Conservation (phyloP, 148 eudicot species). For the Fagopyrum homotropicum region DNA sequence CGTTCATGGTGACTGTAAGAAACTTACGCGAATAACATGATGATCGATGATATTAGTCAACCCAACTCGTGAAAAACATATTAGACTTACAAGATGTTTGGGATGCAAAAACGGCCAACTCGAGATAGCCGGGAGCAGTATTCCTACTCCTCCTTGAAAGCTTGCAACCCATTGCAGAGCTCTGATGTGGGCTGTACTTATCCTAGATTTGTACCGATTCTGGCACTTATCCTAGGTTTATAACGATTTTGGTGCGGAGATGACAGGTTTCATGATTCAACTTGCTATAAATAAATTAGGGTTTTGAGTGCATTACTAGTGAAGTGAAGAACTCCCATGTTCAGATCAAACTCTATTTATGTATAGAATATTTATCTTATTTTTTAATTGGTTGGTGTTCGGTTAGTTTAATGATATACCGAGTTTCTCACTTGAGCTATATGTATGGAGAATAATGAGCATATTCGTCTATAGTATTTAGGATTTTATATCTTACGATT, state of each 20-base stretch:
- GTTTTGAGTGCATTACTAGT: not conserved
- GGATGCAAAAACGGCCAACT: constrained; percentile 21
- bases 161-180: constrained; percentile 2
- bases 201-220: too few relatives aligned
- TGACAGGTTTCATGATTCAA: not conserved
- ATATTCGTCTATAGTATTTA: too few relatives aligned
- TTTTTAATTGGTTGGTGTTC: too few relatives aligned
- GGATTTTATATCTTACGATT: too few relatives aligned
- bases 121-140: not conserved
- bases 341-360: not conserved
- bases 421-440: too few relatives aligned
- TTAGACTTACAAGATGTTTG: constrained; percentile 15
- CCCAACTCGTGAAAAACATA: not conserved
- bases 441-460: too few relatives aligned
- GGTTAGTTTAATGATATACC: too few relatives aligned
- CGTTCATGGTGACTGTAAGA: constrained; percentile 14
- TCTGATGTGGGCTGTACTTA: not conserved
- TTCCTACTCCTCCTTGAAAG: not conserved
- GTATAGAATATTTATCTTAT: too few relatives aligned
- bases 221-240: too few relatives aligned
- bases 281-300: not conserved
- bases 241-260: not conserved
- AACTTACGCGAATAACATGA: not conserved
- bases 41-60: not conserved
- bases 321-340: not conserved